Conservation (phyloP, 768 basidiomycete species). For the Podaxis sp. region DNA sequence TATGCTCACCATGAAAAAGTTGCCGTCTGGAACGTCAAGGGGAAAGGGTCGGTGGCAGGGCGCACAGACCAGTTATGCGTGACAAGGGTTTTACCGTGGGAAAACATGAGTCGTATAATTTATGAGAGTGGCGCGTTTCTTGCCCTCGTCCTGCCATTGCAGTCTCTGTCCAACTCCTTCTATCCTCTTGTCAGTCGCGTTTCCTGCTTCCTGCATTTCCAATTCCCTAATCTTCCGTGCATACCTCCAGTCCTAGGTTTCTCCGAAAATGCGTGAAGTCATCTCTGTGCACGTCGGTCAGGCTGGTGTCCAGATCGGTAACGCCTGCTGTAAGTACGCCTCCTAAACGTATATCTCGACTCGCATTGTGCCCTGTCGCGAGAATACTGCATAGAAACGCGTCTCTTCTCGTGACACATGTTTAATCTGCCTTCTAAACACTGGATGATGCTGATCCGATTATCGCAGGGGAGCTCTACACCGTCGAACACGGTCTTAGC, state of each 20-base stretch:
- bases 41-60: conserved; percentile 11
- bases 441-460: conserved; percentile 38
- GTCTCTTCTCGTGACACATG: conserved; percentile 24
- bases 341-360: conserved; percentile 12
- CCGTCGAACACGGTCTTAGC: conserved; percentile 96
- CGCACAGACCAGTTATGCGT: conserved; percentile 43
- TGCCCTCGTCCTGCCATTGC: conserved; percentile 45
- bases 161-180: conserved; percentile 25
- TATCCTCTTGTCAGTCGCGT: conserved; percentile 29
- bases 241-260: conserved; percentile 17
- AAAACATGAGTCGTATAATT: conserved; percentile 38
- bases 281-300: conserved; percentile 99
- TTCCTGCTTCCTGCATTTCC: conserved; percentile 21
- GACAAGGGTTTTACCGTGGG: conserved; percentile 37
- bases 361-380: conserved; percentile 19
- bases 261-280: conserved; percentile 81
- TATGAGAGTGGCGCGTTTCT: conserved; percentile 39
- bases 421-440: conserved; percentile 20
- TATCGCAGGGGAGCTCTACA: conserved; percentile 92
- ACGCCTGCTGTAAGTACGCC: conserved; percentile 89
- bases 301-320: conserved; percentile 97
- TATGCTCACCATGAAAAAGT: not conserved
- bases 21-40: not conserved
- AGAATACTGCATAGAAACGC: conserved; percentile 26
- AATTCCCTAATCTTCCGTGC: conserved; percentile 21